phyloP scores from a whole-genome alignment of 176 grass and related monocot species.

The Eleusine coracana region DNA sequence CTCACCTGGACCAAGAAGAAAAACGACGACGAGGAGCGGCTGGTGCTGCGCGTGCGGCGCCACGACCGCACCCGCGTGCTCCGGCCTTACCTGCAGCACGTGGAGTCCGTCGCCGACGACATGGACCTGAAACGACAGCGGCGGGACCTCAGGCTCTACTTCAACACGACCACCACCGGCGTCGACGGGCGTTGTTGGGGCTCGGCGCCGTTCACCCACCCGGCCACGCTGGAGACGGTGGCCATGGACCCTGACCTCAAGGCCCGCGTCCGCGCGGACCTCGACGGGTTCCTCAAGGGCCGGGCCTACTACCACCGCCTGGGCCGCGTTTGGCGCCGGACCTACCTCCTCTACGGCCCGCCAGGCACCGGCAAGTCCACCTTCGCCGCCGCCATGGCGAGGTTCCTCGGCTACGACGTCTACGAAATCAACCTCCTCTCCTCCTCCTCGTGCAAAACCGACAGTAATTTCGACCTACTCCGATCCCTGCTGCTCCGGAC shows the following conservation, averaged over 20 bases:
- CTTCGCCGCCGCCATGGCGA: slow-evolving; percentile 90
- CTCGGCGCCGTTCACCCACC: slow-evolving; percentile 75
- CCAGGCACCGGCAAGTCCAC: slow-evolving; percentile 88
- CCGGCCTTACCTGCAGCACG: slow-evolving; percentile 81
- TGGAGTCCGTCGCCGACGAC: slow-evolving; percentile 86
- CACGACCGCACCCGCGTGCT: slow-evolving; percentile 85
- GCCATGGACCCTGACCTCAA: slow-evolving; percentile 90
- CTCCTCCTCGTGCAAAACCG: slow-evolving; percentile 22
- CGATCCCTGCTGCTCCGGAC: not conserved
- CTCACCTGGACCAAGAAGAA: slow-evolving; percentile 67
- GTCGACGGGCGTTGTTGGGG: not conserved
- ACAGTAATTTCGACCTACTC: not conserved
- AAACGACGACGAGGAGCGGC: not conserved
- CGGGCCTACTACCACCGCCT: slow-evolving; percentile 78
- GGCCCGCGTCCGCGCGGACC: slow-evolving; percentile 62
- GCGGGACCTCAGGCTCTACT: slow-evolving; percentile 58
- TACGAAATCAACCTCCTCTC: slow-evolving; percentile 75
- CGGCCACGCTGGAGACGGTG: slow-evolving; percentile 69
- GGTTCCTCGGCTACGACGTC: slow-evolving; percentile 79
- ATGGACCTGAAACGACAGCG: slow-evolving; percentile 55
- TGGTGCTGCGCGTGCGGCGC: slow-evolving; percentile 85
- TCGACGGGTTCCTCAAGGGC: slow-evolving; percentile 74
- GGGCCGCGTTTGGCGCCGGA: slow-evolving; percentile 83
- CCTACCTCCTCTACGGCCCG: slow-evolving; percentile 82
- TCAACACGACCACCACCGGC: slow-evolving; percentile 24